Evolutionary conservation across 1,284 basidiomycete genomes (phyloP).

Genomic region (Rhizoctonia solani): DNA sequence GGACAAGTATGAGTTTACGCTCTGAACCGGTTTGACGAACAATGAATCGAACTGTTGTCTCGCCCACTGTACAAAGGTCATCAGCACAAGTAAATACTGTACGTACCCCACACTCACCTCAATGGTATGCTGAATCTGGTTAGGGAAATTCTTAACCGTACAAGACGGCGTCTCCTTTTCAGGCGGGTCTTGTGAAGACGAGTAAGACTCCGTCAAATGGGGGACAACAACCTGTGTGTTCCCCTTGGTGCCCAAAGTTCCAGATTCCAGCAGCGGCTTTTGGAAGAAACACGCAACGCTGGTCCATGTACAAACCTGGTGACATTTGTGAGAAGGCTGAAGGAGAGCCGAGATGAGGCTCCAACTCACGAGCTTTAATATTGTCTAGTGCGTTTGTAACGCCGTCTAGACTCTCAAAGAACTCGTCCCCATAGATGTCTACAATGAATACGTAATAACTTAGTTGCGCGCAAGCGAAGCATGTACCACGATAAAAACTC

Average conservation of each 20-base stretch:
- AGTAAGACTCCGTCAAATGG: conserved; percentile 95
- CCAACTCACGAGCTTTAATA: conserved; percentile 81
- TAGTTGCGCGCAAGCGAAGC: background rate
- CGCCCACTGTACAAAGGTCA: conserved; percentile 72
- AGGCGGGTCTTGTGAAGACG: conserved; percentile 97
- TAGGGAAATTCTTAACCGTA: conserved; percentile 99
- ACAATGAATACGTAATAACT: conserved; percentile 29
- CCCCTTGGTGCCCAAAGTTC: conserved; percentile 97
- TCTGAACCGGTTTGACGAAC: conserved; percentile 93
- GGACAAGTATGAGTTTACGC: conserved; percentile 95
- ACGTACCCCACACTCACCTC: conserved; percentile 57
- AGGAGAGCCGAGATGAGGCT: background rate
- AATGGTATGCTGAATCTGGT: conserved; percentile 98
- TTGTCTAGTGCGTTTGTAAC: conserved; percentile 99
- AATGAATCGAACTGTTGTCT: conserved; percentile 90
- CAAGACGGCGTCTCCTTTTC: conserved; percentile 98
- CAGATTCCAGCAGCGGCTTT: conserved; percentile 96
- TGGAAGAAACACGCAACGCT: conserved; percentile 96
- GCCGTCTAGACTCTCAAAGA: conserved; percentile 88
- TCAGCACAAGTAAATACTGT: conserved; percentile 7
- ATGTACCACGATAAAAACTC: conserved; percentile 47
- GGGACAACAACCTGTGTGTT: conserved; percentile 98
- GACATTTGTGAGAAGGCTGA: conserved; percentile 4
- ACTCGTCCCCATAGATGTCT: conserved; percentile 89
- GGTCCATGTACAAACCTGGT: conserved; percentile 95